Conservation (phyloP, 306 rosid species). For the Aeschynomene evenia region DNA sequence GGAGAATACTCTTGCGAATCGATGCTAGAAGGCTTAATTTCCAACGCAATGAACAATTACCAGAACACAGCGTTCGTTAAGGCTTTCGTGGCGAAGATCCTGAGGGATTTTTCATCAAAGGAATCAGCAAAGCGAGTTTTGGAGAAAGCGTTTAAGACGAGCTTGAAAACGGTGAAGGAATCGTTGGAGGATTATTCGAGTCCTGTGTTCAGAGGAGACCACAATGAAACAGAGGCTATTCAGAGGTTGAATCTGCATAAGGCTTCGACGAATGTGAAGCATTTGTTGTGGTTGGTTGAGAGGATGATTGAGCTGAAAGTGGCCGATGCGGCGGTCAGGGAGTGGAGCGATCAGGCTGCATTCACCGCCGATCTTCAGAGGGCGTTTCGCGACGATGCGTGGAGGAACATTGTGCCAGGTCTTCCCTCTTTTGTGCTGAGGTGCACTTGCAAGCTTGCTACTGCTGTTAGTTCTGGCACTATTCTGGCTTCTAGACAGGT, state of each 20-base stretch:
- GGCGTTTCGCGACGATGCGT: constrained; percentile 79
- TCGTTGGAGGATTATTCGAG: constrained; percentile 87
- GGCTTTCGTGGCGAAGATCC: constrained; percentile 82
- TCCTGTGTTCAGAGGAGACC: constrained; percentile 76
- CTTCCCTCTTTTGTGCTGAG: constrained; percentile 78
- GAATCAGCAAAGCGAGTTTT: constrained; percentile 77
- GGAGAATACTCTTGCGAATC: constrained; percentile 53
- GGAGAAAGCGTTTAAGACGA: constrained; percentile 63
- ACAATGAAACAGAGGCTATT: constrained; percentile 84
- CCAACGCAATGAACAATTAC: constrained; percentile 59
- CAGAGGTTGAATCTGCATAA: constrained; percentile 86
- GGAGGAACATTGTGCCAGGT: constrained; percentile 88
- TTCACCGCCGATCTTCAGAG: constrained; percentile 79
- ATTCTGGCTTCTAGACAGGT: constrained; percentile 81
- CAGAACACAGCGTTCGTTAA: constrained; percentile 77
- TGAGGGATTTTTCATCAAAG: constrained; percentile 70
- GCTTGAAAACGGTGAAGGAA: constrained; percentile 73
- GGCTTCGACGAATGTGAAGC: constrained; percentile 73
- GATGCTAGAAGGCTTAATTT: constrained; percentile 70
- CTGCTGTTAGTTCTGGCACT: constrained; percentile 70
- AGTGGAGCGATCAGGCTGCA: constrained; percentile 78
- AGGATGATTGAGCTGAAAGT: constrained; percentile 94
- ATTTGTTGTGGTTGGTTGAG: constrained; percentile 80
- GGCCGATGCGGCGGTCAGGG: constrained; percentile 70
- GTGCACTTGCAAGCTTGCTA: constrained; percentile 74